Conservation (phyloP, 768 basidiomycete species). For the Podaxis sp. region DNA sequence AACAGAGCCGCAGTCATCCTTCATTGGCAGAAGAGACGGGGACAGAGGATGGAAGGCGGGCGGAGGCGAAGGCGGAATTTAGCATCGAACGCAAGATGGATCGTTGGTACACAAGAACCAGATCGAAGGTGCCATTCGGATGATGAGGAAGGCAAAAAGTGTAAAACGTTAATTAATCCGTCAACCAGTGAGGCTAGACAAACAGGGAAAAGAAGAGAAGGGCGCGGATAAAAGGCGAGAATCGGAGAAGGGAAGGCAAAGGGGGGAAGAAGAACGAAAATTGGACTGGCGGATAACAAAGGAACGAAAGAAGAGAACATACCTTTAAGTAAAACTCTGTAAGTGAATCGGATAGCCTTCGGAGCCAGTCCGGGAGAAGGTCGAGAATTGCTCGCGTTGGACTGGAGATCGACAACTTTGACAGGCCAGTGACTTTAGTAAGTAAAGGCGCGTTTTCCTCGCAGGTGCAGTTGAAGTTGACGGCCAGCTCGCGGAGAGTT, state of each 20-base stretch:
- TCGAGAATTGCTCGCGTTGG: conserved; percentile 43
- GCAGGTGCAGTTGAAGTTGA: conserved; percentile 33
- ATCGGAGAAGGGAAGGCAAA: not conserved
- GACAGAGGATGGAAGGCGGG: not conserved
- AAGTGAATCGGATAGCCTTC: conserved; percentile 32
- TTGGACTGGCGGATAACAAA: not conserved
- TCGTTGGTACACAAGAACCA: too few species aligned
- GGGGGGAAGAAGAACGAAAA: not conserved
- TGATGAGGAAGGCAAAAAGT: not conserved
- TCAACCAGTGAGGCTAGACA: not conserved
- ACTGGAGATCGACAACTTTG: conserved; percentile 29
- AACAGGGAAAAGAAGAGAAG: not conserved
- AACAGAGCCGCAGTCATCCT: conserved; percentile 65
- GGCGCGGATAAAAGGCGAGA: not conserved
- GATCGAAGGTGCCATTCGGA: too few species aligned
- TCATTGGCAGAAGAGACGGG: not conserved
- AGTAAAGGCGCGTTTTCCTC: conserved; percentile 29
- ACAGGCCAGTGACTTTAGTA: conserved; percentile 24
- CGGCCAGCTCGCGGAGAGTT: conserved; percentile 24
- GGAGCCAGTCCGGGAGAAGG: conserved; percentile 46
- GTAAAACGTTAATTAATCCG: not conserved
- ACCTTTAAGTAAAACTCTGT: conserved; percentile 44
- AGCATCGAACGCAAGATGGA: too few species aligned
- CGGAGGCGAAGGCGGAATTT: not conserved
- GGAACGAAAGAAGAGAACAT: conserved; percentile 14